Conservation (phyloP, 1,139 yeast genomes). For the Pichia sp. region DNA sequence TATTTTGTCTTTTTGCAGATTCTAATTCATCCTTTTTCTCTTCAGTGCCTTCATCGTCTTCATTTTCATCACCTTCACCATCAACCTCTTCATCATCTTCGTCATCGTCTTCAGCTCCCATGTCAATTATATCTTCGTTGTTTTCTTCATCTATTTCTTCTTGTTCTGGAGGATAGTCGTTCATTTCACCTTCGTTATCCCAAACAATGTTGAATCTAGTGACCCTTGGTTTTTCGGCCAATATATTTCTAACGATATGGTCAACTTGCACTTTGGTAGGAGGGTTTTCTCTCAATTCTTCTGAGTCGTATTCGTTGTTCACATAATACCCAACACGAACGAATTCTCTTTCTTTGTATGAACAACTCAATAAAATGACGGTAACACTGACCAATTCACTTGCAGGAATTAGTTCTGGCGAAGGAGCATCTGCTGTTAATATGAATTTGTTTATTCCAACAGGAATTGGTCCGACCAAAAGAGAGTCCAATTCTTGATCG, state of each 20-base stretch:
- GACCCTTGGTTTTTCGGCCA: constrained; percentile 97
- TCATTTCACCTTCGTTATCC: constrained; percentile 67
- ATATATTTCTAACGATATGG: constrained; percentile 87
- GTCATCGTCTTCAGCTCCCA: constrained; percentile 34
- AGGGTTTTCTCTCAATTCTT: constrained; percentile 90
- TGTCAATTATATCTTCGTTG: constrained; percentile 26
- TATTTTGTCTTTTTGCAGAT: constrained; percentile 25
- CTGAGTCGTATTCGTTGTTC: constrained; percentile 92
- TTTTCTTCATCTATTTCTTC: constrained; percentile 39
- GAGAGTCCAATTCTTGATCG: constrained; percentile 94
- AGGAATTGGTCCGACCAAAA: constrained; percentile 97
- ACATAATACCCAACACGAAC: constrained; percentile 98
- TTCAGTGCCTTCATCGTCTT: constrained; percentile 9
- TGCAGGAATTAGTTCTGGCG: constrained; percentile 94
- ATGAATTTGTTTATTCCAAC: constrained; percentile 94
- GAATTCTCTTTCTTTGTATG: constrained; percentile 91
- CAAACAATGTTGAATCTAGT: constrained; percentile 96
- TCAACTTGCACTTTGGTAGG: constrained; percentile 94
- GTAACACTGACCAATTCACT: constrained; percentile 94
- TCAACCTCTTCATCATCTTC: constrained; percentile 36
- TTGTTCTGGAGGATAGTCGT: constrained; percentile 75
- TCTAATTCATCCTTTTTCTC: constrained; percentile 8
- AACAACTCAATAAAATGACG: constrained; percentile 86
- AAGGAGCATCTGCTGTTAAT: constrained; percentile 94
- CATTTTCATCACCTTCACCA: constrained; percentile 37